Evolutionary conservation across 345 rosid species (phyloP), one percentile per base, ranked within the genome.

Genomic region (Durio zibethinus): DNA sequence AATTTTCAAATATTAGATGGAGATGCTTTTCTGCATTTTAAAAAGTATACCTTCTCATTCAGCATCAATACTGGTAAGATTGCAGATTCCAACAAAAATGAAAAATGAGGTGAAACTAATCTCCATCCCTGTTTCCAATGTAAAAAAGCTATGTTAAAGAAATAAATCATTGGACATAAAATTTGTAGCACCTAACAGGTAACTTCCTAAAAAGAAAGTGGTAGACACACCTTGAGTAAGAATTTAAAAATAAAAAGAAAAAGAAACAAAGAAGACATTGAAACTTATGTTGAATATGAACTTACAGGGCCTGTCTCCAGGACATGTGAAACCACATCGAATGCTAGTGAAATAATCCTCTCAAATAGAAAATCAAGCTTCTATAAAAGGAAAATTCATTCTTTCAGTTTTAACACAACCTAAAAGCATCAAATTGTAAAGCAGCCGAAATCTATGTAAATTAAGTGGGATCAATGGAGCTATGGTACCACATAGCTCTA

Each of bases 231-330:
- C 36, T 56, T 20, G 65, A 35, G 11, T 47, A 62, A 16, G 47
- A n/a, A 16, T 52, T 52, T 38, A 35, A 48, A 31, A 42, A 9
- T 10, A 20, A 38, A 36, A 66, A 21, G 1, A 20, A 38, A 57
- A 43, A 40, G 31, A 2, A 75, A 10, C 14, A 36, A 82, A 66
- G 45, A 72, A 57, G 53, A 69, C 47, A 59, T 62, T 31, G 25
- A 66, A 59, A 56, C 52, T 31, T 57, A 10, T 6, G 36, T 72
- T 54, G 43, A n/a, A n/a, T n/a, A n/a, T n/a, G 53, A 79, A 89
- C 88, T 89, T 85, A 93, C 97, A 12, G 91, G 97, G 77, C 97
- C 97, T 56, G 91, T 90, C 88, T 93, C 98, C 79, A 93, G 87
- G 84, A 91, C 79, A 36, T 80, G 94, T 71, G 98, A 87, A 83